These are phyloP conservation scores for Camelina laxa DNA, from an alignment of 345 rosid species.

Conservation along the genomic window DNA sequence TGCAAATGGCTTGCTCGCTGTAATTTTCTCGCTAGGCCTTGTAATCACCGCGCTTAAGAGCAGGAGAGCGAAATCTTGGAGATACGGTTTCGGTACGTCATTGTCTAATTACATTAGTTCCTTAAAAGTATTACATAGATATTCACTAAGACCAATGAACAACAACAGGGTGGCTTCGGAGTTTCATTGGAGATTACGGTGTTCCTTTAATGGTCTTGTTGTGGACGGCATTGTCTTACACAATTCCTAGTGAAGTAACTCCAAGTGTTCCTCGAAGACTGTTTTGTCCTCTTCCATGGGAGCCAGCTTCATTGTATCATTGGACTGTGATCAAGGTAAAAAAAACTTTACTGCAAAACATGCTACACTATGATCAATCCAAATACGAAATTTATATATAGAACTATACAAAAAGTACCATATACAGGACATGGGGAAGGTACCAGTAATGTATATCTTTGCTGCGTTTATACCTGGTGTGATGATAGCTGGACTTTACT, in stretches of 20 bases:
- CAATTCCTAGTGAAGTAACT: conserved; percentile 52
- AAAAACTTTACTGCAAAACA: background rate
- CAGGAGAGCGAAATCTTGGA: conserved; percentile 74
- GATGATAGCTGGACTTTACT: conserved; percentile 89
- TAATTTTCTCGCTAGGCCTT: conserved; percentile 71
- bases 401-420: background rate
- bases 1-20: conserved; percentile 71
- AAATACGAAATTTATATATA: conserved; percentile 18
- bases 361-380: background rate
- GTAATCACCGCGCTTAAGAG: conserved; percentile 61
- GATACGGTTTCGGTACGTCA: conserved; percentile 56
- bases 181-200: conserved; percentile 79
- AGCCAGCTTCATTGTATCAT: conserved; percentile 63
- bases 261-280: conserved; percentile 75
- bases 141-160: background rate
- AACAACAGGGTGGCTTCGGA: conserved; percentile 65
- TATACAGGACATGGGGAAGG: conserved; percentile 78
- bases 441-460: conserved; percentile 70
- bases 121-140: background rate
- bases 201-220: conserved; percentile 77
- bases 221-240: conserved; percentile 68
- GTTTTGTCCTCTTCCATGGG: conserved; percentile 83
- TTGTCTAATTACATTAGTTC: conserved; percentile 8
- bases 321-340: conserved; percentile 85
- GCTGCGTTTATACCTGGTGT: conserved; percentile 76